Conservation (phyloP, 2,329 filamentous ascomycete species). For the Shiraia sp. region DNA sequence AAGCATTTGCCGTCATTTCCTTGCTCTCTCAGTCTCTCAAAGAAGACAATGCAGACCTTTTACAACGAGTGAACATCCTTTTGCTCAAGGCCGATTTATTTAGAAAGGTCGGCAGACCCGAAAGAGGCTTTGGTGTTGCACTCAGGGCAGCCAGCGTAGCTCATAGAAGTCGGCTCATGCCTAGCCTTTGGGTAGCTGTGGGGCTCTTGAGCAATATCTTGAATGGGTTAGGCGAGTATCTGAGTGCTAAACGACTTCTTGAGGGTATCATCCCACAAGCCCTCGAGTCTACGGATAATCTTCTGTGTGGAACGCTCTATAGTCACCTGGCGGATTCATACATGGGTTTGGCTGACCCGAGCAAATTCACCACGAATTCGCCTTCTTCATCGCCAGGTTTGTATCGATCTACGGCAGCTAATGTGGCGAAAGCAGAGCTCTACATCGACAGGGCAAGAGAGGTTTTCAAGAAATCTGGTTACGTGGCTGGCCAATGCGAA, state of each 20-base stretch:
- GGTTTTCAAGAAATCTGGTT: constrained; percentile 67
- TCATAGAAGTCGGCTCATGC: constrained; percentile 69
- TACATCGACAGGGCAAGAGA: constrained; percentile 43
- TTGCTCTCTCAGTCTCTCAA: constrained; percentile 55
- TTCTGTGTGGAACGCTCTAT: constrained; percentile 69
- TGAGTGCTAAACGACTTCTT: constrained; percentile 66
- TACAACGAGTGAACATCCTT: constrained; percentile 71
- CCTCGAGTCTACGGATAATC: constrained; percentile 69
- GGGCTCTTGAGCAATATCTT: constrained; percentile 70
- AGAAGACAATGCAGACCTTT: constrained; percentile 64
- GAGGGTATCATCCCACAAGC: constrained; percentile 71
- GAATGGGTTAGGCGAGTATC: constrained; percentile 70
- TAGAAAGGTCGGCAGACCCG: constrained; percentile 67
- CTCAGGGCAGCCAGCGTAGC: constrained; percentile 76
- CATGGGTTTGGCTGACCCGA: constrained; percentile 72
- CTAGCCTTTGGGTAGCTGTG: constrained; percentile 73
- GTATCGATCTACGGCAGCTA: constrained; percentile 17
- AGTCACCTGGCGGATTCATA: constrained; percentile 73
- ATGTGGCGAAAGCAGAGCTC: constrained; percentile 37
- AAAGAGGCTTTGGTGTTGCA: constrained; percentile 76
- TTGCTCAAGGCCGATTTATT: constrained; percentile 74
- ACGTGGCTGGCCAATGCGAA: constrained; percentile 72
- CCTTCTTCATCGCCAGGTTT: constrained; percentile 12
- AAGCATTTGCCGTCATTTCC: constrained; percentile 60
- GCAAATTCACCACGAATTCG: constrained; percentile 2